phyloP scores from a whole-genome alignment of 2,329 filamentous ascomycete genomes.

The Didymella lethalis region DNA sequence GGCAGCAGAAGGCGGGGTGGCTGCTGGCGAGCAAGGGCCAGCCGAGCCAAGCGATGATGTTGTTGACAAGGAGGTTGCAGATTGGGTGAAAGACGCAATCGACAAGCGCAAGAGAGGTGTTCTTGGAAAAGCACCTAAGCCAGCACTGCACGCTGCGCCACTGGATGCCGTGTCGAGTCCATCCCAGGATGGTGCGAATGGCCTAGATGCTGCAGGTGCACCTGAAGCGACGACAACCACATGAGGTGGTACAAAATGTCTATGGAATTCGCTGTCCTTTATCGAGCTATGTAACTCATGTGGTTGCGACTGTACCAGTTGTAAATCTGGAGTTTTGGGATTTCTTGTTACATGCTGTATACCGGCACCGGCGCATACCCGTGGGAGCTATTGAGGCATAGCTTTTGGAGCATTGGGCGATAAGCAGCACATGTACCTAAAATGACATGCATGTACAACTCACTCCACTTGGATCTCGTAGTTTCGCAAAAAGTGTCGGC shows the following conservation, averaged over 20 bases:
- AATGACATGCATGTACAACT: conserved; percentile 21
- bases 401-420: conserved; percentile 28
- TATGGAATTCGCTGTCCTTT: conserved; percentile 1
- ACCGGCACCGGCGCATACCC: conserved; percentile 28
- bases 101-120: conserved; percentile 69
- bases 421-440: conserved; percentile 31
- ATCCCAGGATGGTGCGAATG: conserved; percentile 36
- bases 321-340: conserved; percentile 22
- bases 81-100: conserved; percentile 80
- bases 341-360: conserved; percentile 21
- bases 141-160: conserved; percentile 86
- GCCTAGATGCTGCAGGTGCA: conserved; percentile 30
- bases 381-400: conserved; percentile 25
- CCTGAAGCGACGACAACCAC: conserved; percentile 25
- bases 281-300: conserved; percentile 11
- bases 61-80: conserved; percentile 81
- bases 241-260: conserved; percentile 2
- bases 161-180: conserved; percentile 70
- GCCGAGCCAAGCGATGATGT: conserved; percentile 49
- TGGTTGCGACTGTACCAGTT: conserved; percentile 20
- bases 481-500: neutral
- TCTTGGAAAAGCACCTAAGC: conserved; percentile 65
- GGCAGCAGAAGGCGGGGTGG: conserved; percentile 53
- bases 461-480: neutral
- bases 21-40: conserved; percentile 42